Evolutionary conservation across 257 asterid genomes (phyloP).

Genomic region (Solanum phureja): DNA sequence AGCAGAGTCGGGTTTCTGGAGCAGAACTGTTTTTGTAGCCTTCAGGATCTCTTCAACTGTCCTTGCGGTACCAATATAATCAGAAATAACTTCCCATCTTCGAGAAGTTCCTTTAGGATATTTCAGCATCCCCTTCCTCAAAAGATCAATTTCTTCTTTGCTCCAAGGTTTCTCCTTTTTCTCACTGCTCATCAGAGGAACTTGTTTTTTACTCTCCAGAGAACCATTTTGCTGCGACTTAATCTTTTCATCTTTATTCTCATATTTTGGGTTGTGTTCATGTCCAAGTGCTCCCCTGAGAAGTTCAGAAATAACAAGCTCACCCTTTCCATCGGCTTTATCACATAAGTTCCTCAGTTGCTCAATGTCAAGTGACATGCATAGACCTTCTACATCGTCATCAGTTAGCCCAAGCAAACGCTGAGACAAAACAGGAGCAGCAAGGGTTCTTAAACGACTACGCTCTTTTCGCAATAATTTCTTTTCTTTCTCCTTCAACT

Average conservation of each 20-base stretch:
- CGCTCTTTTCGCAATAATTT: slow-evolving; percentile 82
- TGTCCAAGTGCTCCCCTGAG: slow-evolving; percentile 36
- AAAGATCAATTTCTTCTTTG: slow-evolving; percentile 83
- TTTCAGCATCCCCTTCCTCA: slow-evolving; percentile 81
- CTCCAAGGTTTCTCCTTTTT: slow-evolving; percentile 69
- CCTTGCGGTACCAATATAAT: slow-evolving; percentile 70
- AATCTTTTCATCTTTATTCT: slow-evolving; percentile 29
- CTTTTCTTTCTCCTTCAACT: slow-evolving; percentile 72
- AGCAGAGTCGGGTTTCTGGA: slow-evolving; percentile 87
- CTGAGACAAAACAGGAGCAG: slow-evolving; percentile 39
- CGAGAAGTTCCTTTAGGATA: slow-evolving; percentile 94
- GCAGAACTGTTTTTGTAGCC: slow-evolving; percentile 93
- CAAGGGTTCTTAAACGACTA: slow-evolving; percentile 68
- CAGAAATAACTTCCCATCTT: slow-evolving; percentile 97
- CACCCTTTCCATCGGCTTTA: slow-evolving; percentile 54
- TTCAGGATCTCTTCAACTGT: slow-evolving; percentile 93
- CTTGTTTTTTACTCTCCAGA: slow-evolving; percentile 20
- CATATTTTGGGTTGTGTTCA: slow-evolving; percentile 27
- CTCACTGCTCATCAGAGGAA: slow-evolving; percentile 25
- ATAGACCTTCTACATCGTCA: slow-evolving; percentile 61
- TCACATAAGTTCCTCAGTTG: slow-evolving; percentile 60
- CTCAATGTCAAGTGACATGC: slow-evolving; percentile 62
- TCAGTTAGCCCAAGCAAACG: slow-evolving; percentile 40
- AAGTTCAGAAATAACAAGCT: slow-evolving; percentile 36
- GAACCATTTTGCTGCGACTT: slow-evolving; percentile 49